A percentile compares a stretch with the other conserved stretches of the same genome.
Conservation (phyloP, 352 stramenopile species). For the Thalassiosira delicatula region DNA sequence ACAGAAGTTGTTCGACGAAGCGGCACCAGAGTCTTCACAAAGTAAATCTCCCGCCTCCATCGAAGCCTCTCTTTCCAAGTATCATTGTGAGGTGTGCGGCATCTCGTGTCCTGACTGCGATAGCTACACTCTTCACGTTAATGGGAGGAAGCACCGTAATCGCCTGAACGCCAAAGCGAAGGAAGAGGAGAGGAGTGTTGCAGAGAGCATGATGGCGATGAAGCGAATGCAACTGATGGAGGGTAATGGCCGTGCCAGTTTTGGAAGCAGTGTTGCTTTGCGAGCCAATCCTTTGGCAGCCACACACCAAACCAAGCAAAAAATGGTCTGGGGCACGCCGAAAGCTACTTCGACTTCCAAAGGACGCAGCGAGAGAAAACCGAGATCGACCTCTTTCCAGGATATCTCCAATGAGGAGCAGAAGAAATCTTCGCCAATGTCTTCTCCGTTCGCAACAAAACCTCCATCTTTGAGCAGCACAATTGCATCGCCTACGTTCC, state of each 20-base stretch:
- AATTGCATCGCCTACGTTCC: too few species aligned
- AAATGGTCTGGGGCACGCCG: too few species aligned
- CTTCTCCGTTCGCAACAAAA: too few species aligned
- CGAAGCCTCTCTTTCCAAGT: slow-evolving; percentile 52
- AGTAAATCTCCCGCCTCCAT: too few species aligned
- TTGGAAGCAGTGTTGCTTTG: too few species aligned
- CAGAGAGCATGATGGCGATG: slow-evolving; percentile 73
- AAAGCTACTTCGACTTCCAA: too few species aligned
- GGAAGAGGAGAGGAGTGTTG: slow-evolving; percentile 74
- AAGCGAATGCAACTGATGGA: slow-evolving; percentile 70
- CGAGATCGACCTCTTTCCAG: slow-evolving; percentile 50
- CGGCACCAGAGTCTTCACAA: too few species aligned
- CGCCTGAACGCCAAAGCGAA: slow-evolving; percentile 66
- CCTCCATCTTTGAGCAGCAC: too few species aligned
- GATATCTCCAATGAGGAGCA: slow-evolving; percentile 55
- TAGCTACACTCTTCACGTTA: slow-evolving; percentile 77
- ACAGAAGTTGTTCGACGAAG: slow-evolving; percentile 10
- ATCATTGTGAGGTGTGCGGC: slow-evolving; percentile 70
- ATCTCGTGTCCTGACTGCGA: slow-evolving; percentile 75
- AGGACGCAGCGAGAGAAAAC: too few species aligned
- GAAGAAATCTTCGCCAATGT: slow-evolving; percentile 4
- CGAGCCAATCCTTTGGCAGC: too few species aligned
- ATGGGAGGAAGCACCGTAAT: slow-evolving; percentile 83
- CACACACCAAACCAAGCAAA: too few species aligned
- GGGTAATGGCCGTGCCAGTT: too few species aligned